A percentile compares a stretch with the other conserved stretches of the same genome.
Evolutionary conservation across 2,329 filamentous ascomycete species (phyloP).

Genomic region (Exophiala sideris): DNA sequence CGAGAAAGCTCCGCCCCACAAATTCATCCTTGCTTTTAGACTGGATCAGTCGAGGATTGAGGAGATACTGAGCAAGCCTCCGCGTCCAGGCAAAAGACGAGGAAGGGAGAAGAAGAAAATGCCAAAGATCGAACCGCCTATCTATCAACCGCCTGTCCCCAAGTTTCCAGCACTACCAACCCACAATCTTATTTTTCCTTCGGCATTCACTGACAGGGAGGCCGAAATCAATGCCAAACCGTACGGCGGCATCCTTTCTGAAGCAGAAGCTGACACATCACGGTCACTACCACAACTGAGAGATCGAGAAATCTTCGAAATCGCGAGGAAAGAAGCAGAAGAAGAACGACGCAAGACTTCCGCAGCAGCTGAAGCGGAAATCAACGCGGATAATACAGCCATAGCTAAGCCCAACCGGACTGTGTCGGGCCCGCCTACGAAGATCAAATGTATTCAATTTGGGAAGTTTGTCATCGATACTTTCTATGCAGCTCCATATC

Average conservation of each 20-base stretch:
- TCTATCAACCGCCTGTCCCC: constrained; percentile 48
- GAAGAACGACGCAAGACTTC: constrained; percentile 73
- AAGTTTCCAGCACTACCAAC: constrained; percentile 30
- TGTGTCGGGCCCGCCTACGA: constrained; percentile 79
- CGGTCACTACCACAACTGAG: constrained; percentile 77
- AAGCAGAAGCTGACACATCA: constrained; percentile 85
- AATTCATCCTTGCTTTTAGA: constrained; percentile 58
- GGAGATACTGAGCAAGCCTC: constrained; percentile 57
- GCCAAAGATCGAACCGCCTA: constrained; percentile 41
- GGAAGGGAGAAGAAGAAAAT: constrained; percentile 31
- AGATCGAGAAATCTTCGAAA: constrained; percentile 83
- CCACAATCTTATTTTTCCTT: constrained; percentile 46
- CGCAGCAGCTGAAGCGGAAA: constrained; percentile 48
- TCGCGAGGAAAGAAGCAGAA: constrained; percentile 85
- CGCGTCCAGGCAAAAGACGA: constrained; percentile 57
- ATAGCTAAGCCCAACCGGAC: constrained; percentile 67
- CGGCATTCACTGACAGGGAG: constrained; percentile 78
- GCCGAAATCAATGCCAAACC: constrained; percentile 86
- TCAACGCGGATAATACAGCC: constrained; percentile 62
- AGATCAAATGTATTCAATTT: constrained; percentile 98
- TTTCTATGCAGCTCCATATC: constrained; percentile 97
- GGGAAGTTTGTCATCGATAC: constrained; percentile 97
- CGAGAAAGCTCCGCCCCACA: constrained; percentile 37
- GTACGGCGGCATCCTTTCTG: constrained; percentile 87
- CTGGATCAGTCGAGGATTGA: constrained; percentile 58